Conservation (phyloP, 2,329 filamentous ascomycete genomes). For the Byssothecium circinans region DNA sequence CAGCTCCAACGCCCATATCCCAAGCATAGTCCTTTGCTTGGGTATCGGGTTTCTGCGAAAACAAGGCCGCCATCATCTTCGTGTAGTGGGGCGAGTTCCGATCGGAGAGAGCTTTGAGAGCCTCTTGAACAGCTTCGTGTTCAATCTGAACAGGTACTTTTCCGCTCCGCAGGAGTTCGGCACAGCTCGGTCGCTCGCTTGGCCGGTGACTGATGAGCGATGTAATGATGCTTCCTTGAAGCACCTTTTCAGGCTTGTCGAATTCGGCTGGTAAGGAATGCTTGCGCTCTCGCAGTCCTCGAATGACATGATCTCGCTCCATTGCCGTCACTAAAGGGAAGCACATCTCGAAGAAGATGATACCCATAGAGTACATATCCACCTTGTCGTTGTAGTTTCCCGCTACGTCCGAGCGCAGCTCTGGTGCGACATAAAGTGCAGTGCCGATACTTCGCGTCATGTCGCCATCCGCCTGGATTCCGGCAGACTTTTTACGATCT, state of each 20-base stretch:
- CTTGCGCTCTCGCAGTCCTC: conserved; percentile 66
- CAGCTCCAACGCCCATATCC: conserved; percentile 45
- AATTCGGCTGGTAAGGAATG: conserved; percentile 75
- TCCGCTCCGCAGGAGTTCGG: conserved; percentile 80
- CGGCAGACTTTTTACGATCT: conserved; percentile 52
- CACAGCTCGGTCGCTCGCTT: conserved; percentile 77
- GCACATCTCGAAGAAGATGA: conserved; percentile 99
- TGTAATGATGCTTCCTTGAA: conserved; percentile 75
- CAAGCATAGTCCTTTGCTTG: conserved; percentile 71
- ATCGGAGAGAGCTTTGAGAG: conserved; percentile 78
- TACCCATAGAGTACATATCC: conserved; percentile 96
- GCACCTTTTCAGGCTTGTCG: conserved; percentile 64
- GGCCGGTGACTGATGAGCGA: conserved; percentile 82
- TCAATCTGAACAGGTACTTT: conserved; percentile 90
- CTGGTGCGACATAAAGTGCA: conserved; percentile 88
- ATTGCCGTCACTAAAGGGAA: conserved; percentile 62
- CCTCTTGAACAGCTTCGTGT: conserved; percentile 84
- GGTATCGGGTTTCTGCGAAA: conserved; percentile 69
- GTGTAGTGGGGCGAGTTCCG: conserved; percentile 84
- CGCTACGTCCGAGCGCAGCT: conserved; percentile 74
- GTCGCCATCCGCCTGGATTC: conserved; percentile 48
- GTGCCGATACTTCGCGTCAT: conserved; percentile 75
- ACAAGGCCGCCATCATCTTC: conserved; percentile 85
- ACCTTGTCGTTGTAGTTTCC: conserved; percentile 90
- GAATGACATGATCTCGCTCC: conserved; percentile 67